Conservation (phyloP, 768 basidiomycete species). For the Mycena albidolilacea region DNA sequence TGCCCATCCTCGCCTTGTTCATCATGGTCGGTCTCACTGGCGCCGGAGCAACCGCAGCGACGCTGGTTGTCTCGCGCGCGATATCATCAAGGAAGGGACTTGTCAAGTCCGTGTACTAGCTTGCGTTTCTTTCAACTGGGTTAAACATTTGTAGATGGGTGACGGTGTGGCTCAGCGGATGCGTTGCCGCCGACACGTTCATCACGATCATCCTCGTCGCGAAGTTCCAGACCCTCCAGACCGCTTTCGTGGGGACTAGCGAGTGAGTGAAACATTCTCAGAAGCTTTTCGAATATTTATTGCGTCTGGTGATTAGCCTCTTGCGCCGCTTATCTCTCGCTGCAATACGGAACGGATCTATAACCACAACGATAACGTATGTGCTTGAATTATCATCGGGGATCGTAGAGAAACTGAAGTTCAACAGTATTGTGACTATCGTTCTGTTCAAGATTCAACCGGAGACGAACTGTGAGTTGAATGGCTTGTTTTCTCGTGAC, state of each 20-base stretch:
- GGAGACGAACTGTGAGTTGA: slow-evolving; percentile 17
- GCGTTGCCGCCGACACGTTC: slow-evolving; percentile 13
- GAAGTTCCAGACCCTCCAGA: slow-evolving; percentile 13
- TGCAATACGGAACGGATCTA: slow-evolving; percentile 12
- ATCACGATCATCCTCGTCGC: slow-evolving; percentile 15
- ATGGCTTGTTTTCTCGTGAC: neutral
- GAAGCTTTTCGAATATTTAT: neutral
- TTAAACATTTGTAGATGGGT: slow-evolving; percentile 5
- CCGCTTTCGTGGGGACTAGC: slow-evolving; percentile 4
- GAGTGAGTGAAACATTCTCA: neutral
- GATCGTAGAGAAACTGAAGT: neutral
- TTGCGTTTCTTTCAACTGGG: neutral
- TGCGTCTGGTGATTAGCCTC: neutral
- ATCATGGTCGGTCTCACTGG: slow-evolving; percentile 10
- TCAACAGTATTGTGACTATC: slow-evolving; percentile 18
- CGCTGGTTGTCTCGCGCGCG: neutral
- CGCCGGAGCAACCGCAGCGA: slow-evolving; percentile 8
- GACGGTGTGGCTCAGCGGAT: slow-evolving; percentile 19
- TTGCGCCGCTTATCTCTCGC: slow-evolving; percentile 17
- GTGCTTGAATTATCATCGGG: neutral
- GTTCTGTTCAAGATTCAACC: slow-evolving; percentile 21
- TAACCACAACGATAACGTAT: slow-evolving; percentile 14
- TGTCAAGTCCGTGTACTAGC: neutral
- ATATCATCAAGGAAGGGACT: neutral
- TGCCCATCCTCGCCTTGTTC: slow-evolving; percentile 14